Evolutionary conservation across 257 asterid species (phyloP).

Genomic region (Nicotiana attenuata): DNA sequence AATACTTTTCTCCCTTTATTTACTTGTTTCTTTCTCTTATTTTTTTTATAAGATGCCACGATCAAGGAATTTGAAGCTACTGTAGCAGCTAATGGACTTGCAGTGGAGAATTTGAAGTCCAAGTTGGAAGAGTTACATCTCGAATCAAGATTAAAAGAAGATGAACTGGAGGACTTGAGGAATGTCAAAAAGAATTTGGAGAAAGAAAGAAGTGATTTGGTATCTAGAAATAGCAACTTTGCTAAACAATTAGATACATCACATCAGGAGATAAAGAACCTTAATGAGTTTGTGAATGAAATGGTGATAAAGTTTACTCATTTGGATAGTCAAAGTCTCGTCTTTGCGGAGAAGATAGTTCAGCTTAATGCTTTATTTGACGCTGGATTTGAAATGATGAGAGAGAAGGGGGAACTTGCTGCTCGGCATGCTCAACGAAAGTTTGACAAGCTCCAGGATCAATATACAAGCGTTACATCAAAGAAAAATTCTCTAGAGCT

Average conservation of each 20-base stretch:
- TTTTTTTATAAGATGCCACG: conserved; percentile 42
- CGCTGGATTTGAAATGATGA: conserved; percentile 55
- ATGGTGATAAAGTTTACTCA: conserved; percentile 55
- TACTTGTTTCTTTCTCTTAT: conserved; percentile 2
- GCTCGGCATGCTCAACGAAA: conserved; percentile 58
- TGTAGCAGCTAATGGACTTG: conserved; percentile 43
- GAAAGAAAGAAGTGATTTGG: conserved; percentile 51
- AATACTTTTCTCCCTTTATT: neutral
- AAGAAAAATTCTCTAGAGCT: conserved; percentile 58
- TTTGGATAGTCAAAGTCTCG: conserved; percentile 69
- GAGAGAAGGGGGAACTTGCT: conserved; percentile 63
- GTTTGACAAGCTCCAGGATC: conserved; percentile 53
- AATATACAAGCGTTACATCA: conserved; percentile 32
- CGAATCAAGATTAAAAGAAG: conserved; percentile 63
- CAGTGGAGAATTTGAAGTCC: conserved; percentile 50
- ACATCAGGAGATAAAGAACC: conserved; percentile 53
- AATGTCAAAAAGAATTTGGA: conserved; percentile 48
- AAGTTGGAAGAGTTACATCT: conserved; percentile 59
- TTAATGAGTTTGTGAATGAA: conserved; percentile 56
- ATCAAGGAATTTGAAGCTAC: conserved; percentile 59
- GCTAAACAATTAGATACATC: conserved; percentile 51
- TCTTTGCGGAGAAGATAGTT: conserved; percentile 48
- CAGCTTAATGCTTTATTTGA: conserved; percentile 66
- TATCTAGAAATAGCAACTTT: conserved; percentile 45
- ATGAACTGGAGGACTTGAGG: conserved; percentile 40